Evolutionary conservation across 495 filamentous ascomycete genomes (phyloP), one percentile per base, ranked within the genome.

Genomic region (Tuber microsphaerosporum): DNA sequence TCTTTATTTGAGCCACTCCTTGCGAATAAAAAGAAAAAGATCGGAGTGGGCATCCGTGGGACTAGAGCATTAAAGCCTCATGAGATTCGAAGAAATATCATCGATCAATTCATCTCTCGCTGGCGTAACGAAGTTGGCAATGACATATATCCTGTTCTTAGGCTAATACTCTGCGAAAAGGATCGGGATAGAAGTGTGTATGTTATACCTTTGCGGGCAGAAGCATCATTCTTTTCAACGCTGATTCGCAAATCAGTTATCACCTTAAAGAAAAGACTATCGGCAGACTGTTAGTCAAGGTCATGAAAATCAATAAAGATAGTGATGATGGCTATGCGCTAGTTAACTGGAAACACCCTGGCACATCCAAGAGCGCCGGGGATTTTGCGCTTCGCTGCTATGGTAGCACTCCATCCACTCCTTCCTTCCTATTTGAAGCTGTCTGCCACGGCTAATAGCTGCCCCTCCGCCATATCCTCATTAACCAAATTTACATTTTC

Each of bases 251-350:
- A 31, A 45, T 61, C 39, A 82, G 81, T n/a, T 99, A 99, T 81
- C 92, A 94, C 5, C 87, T 99, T 43, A 98, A 98, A 83, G 95
- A 99, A 85, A 93, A 92, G 83, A 89, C 89, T 22, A 94, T 98
- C 74, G 94, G 90, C 6, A 97, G 92, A 79, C 84, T 99, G 61
- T 86, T 98, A 8, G 92, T 98, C 48, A 92, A 92, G 78, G 87
- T 96, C 48, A 92, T 97, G 89, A 95, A 94, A 83, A 97, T 99
- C 81, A 91, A 94, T 85, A 92, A 91, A 83, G 90, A 93, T 79
- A 94, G 92, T 2, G 93, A 97, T 75, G 95, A 99, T 84, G 95
- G 89, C 0, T 90, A 89, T 79, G 91, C 87, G 75, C 86, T 99
- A 37, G 84, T 97, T 77, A 96, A 98, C 76, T 99, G 96, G 96